phyloP scores from a whole-genome alignment of 805 yeast species.

The Saccharomycopsis fermentans region DNA sequence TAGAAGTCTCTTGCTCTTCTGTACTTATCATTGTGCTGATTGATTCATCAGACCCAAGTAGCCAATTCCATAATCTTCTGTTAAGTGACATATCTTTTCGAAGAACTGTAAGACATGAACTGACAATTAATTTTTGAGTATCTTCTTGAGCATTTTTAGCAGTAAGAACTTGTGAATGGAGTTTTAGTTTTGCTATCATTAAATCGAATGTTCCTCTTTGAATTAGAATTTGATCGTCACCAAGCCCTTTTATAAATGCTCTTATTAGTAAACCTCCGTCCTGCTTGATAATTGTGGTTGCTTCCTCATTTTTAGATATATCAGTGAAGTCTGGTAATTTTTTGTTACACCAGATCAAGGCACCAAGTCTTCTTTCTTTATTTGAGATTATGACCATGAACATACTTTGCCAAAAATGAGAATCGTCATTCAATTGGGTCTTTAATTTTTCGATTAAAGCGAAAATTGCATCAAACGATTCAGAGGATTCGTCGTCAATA shows the following conservation, averaged over 20 bases:
- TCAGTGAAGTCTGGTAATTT: conserved; percentile 48
- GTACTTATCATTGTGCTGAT: conserved; percentile 1
- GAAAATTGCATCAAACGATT: conserved; percentile 56
- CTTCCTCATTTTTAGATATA: conserved; percentile 32
- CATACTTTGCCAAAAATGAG: conserved; percentile 79
- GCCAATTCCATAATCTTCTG: conserved; percentile 89
- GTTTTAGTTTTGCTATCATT: conserved; percentile 53
- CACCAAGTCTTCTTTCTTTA: conserved; percentile 76
- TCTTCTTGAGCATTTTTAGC: conserved; percentile 42
- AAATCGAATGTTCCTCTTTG: conserved; percentile 86
- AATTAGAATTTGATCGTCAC: conserved; percentile 57
- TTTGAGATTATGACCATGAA: conserved; percentile 68
- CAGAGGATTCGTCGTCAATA: conserved; percentile 86
- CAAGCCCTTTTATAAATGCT: conserved; percentile 61
- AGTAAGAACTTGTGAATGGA: conserved; percentile 45
- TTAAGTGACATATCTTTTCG: conserved; percentile 90
- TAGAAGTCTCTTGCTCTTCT: conserved; percentile 3
- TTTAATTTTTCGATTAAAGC: conserved; percentile 52
- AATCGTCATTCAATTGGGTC: conserved; percentile 47
- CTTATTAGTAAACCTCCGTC: conserved; percentile 72
- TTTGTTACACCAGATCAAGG: conserved; percentile 61
- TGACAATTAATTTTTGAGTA: conserved; percentile 44
- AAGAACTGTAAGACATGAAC: conserved; percentile 59
- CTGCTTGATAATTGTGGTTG: conserved; percentile 54
- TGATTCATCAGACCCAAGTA: conserved; percentile 62